phyloP scores from a whole-genome alignment of 2,329 filamentous ascomycete genomes.

The Aspergillus sp. region DNA sequence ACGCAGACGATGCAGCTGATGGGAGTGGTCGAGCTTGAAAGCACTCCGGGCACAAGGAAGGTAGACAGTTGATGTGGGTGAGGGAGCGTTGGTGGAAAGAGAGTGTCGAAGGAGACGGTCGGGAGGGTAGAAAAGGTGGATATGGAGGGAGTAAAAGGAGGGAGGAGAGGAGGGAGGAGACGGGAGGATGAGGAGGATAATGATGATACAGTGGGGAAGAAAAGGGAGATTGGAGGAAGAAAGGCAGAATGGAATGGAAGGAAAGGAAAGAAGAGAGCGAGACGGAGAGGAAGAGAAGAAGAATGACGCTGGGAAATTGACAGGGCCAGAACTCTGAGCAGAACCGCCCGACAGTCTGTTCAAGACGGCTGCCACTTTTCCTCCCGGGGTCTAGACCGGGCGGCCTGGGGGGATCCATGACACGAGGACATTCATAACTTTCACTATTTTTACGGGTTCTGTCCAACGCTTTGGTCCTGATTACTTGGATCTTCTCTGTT shows the following conservation, averaged over 20 bases:
- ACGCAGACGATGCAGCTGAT: background rate
- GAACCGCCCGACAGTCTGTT: constrained; percentile 9
- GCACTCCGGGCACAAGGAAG: background rate
- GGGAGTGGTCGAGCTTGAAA: background rate
- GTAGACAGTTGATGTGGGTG: constrained; percentile 1
- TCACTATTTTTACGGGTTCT: constrained; percentile 4
- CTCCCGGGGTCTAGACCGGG: constrained; percentile 21
- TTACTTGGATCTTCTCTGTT: background rate
- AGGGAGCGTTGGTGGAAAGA: background rate
- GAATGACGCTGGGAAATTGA: constrained; percentile 21
- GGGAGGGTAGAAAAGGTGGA: constrained; percentile 16
- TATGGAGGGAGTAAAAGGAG: constrained; percentile 8
- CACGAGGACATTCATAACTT: constrained; percentile 15
- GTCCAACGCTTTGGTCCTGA: background rate
- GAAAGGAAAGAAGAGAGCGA: constrained; percentile 11
- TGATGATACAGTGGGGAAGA: constrained; percentile 19
- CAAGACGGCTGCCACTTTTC: constrained; percentile 17
- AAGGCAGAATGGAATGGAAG: constrained; percentile 15
- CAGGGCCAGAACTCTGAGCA: constrained; percentile 12
- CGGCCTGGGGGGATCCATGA: constrained; percentile 21
- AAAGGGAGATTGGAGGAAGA: constrained; percentile 16
- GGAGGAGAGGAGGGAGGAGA: constrained; percentile 13
- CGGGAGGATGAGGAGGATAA: constrained; percentile 14
- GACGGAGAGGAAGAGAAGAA: constrained; percentile 11
- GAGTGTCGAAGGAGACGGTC: constrained; percentile 8